These are phyloP conservation scores for Discostella pseudostelligera DNA, from an alignment of 108 stramenopile genomes.

Conservation along the genomic window DNA sequence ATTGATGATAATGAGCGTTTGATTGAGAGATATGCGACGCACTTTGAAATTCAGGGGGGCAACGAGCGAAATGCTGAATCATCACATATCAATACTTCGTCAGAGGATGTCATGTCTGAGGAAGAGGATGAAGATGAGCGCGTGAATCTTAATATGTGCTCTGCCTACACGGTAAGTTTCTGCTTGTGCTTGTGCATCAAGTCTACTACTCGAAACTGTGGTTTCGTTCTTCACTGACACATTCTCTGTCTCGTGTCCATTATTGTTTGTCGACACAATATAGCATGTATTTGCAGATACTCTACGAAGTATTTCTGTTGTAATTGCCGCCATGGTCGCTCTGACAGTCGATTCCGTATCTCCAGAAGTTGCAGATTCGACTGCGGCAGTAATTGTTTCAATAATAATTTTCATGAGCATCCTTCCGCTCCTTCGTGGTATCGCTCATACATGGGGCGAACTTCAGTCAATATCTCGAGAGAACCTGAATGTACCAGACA, in stretches of 20 bases:
- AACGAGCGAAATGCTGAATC: background rate
- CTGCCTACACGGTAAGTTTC: slow-evolving; percentile 68
- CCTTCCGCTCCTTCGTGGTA: slow-evolving; percentile 57
- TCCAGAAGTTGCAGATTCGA: slow-evolving; percentile 66
- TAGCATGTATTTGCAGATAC: slow-evolving; percentile 84
- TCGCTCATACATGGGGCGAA: slow-evolving; percentile 45
- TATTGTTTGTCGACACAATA: background rate
- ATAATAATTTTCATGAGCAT: slow-evolving; percentile 61
- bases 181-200: background rate
- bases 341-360: slow-evolving; percentile 46
- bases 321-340: slow-evolving; percentile 59
- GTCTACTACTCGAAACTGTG: too few species aligned
- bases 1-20: slow-evolving; percentile 22
- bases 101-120: background rate
- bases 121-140: slow-evolving; percentile 36
- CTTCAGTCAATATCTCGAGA: slow-evolving; percentile 33
- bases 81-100: background rate
- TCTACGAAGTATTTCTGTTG: slow-evolving; percentile 60
- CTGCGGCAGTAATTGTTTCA: slow-evolving; percentile 71
- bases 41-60: slow-evolving; percentile 6
- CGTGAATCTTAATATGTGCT: slow-evolving; percentile 77
- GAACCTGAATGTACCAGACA: background rate
- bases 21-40: slow-evolving; percentile 7
- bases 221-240: background rate
- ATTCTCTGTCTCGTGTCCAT: slow-evolving; percentile 10